phyloP scores from a whole-genome alignment of 768 basidiomycete species.

The Boletus rufocinnamomeus region DNA sequence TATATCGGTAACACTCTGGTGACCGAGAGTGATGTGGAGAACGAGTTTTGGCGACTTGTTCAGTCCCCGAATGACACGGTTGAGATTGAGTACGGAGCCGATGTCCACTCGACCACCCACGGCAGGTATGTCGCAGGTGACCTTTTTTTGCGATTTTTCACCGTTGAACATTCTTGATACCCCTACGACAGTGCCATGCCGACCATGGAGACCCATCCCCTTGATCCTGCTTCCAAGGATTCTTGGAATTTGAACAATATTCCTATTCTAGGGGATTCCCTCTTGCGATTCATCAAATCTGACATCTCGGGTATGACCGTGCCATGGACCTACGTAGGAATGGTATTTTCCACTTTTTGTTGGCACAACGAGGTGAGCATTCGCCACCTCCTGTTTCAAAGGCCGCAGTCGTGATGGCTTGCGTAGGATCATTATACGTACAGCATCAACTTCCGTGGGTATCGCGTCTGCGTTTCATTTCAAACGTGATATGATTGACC shows the following conservation, averaged over 20 bases:
- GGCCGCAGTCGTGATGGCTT: conserved; percentile 25
- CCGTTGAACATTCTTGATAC: conserved; percentile 28
- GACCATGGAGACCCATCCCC: conserved; percentile 89
- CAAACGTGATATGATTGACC: conserved; percentile 29
- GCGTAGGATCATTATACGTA: conserved; percentile 94
- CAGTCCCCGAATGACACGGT: conserved; percentile 89
- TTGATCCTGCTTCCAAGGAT: conserved; percentile 84
- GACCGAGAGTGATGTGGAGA: conserved; percentile 91
- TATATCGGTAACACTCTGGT: conserved; percentile 62
- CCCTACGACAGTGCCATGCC: conserved; percentile 77
- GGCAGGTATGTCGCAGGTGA: conserved; percentile 70
- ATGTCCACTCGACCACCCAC: conserved; percentile 95
- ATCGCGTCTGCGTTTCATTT: conserved; percentile 19
- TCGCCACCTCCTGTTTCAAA: conserved; percentile 19
- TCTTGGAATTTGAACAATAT: conserved; percentile 99
- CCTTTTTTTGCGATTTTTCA: conserved; percentile 21
- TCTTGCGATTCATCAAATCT: conserved; percentile 96
- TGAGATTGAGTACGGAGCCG: conserved; percentile 99
- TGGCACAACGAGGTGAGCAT: conserved; percentile 94
- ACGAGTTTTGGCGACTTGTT: conserved; percentile 96
- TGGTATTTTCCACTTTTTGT: conserved; percentile 98
- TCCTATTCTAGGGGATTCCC: conserved; percentile 88
- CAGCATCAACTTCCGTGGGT: conserved; percentile 89
- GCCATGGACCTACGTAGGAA: conserved; percentile 98
- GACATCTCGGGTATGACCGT: conserved; percentile 99